Evolutionary conservation across 257 asterid genomes (phyloP).

Genomic region (Paulownia fortunei): DNA sequence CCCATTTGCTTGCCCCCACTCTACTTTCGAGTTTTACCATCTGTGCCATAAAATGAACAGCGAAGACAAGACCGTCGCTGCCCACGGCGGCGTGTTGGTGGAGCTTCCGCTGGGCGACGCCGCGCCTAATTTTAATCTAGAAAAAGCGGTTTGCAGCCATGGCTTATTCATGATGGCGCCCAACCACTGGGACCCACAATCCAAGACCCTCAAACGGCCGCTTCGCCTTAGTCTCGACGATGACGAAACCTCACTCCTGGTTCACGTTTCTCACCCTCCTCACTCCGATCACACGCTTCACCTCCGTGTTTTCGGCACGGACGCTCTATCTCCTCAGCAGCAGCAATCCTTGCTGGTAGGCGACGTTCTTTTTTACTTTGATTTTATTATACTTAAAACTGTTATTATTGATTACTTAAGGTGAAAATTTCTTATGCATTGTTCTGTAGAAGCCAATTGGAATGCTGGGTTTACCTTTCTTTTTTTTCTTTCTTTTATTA

Average conservation of each 20-base stretch:
- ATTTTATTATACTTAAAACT: background rate
- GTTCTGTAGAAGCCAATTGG: background rate
- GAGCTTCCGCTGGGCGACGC: conserved; percentile 63
- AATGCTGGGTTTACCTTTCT: background rate
- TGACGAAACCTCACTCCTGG: conserved; percentile 46
- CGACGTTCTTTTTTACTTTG: background rate
- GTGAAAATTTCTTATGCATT: background rate
- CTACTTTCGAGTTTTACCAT: background rate
- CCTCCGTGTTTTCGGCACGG: conserved; percentile 49
- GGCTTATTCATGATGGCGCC: conserved; percentile 97
- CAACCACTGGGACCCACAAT: conserved; percentile 74
- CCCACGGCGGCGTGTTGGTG: conserved; percentile 48
- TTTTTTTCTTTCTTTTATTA: background rate
- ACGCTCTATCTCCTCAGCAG: conserved; percentile 53
- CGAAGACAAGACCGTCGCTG: conserved; percentile 33
- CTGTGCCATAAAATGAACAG: conserved; percentile 35
- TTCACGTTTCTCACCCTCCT: conserved; percentile 60
- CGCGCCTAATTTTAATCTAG: conserved; percentile 52
- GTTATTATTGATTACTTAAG: background rate
- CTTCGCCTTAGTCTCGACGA: conserved; percentile 64
- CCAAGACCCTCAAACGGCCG: conserved; percentile 79
- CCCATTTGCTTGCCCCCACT: no score
- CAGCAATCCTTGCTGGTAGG: conserved; percentile 59
- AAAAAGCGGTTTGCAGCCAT: conserved; percentile 82
- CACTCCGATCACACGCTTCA: conserved; percentile 51